Evolutionary conservation across 2,329 filamentous ascomycete genomes (phyloP).

Genomic region (Epicoccum sorghinum): DNA sequence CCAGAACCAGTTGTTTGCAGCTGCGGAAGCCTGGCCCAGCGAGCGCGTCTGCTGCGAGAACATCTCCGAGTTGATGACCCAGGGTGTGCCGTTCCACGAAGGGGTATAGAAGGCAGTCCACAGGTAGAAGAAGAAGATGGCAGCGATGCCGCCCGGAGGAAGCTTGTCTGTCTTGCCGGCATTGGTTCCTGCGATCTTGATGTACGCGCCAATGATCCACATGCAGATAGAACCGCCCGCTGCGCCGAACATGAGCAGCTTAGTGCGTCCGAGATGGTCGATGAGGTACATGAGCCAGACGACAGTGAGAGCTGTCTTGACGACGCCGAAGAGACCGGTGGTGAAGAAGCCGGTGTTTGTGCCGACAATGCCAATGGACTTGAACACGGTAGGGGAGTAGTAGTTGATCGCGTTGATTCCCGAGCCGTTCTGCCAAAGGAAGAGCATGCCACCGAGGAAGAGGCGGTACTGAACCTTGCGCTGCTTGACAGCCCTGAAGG

Average conservation of each 20-base stretch:
- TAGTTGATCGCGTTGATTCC: constrained; percentile 80
- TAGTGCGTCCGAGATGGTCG: constrained; percentile 67
- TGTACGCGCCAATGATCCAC: constrained; percentile 69
- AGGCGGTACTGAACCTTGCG: constrained; percentile 71
- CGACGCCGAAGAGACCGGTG: constrained; percentile 77
- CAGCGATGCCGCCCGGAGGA: constrained; percentile 61
- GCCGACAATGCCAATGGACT: constrained; percentile 65
- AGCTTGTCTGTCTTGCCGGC: constrained; percentile 39
- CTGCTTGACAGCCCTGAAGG: constrained; percentile 39
- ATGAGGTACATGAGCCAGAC: constrained; percentile 73
- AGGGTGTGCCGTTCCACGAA: constrained; percentile 74
- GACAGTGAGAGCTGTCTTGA: constrained; percentile 73
- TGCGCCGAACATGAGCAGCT: constrained; percentile 70
- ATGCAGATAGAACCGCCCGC: constrained; percentile 67
- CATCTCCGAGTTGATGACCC: constrained; percentile 77
- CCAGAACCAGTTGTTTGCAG: constrained; percentile 72
- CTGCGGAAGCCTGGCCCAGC: constrained; percentile 73
- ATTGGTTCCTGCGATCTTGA: constrained; percentile 56
- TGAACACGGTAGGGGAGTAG: constrained; percentile 75
- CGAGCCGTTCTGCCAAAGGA: constrained; percentile 78
- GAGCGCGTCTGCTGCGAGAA: constrained; percentile 71
- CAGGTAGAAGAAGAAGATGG: constrained; percentile 75
- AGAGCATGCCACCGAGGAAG: constrained; percentile 74
- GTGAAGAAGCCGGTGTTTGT: constrained; percentile 67
- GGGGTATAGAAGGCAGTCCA: constrained; percentile 76